phyloP scores from a whole-genome alignment of 140 eudicot species.

The Erigeron philadelphicus region DNA sequence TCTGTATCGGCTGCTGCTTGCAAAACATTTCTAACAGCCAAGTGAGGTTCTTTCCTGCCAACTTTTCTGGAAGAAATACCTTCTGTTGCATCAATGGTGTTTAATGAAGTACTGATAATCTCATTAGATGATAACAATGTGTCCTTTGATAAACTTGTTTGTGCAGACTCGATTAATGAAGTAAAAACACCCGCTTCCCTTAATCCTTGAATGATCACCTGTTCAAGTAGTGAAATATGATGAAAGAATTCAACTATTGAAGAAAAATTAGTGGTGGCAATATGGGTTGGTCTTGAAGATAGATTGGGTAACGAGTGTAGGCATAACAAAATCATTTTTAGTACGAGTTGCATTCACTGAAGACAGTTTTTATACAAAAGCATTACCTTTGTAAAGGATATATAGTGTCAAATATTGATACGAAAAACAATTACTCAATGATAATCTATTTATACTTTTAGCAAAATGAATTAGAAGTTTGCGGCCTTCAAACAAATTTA shows the following conservation, averaged over 20 bases:
- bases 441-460: not conserved
- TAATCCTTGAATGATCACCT: conserved; percentile 71
- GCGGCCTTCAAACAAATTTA: not conserved
- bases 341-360: not conserved
- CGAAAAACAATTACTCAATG: not conserved
- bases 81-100: conserved; percentile 17
- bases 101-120: conserved; percentile 32
- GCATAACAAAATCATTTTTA: not conserved
- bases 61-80: conserved; percentile 47
- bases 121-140: conserved; percentile 29
- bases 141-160: conserved; percentile 30
- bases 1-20: conserved; percentile 18
- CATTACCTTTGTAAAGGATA: not conserved
- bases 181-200: conserved; percentile 61
- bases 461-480: not conserved
- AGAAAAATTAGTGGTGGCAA: not conserved
- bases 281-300: too few relatives aligned
- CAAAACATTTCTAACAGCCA: conserved; percentile 39
- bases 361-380: not conserved
- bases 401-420: not conserved
- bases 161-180: conserved; percentile 51
- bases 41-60: conserved; percentile 31
- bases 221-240: not conserved
- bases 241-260: not conserved
- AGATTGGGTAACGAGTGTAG: too few relatives aligned